Conservation (phyloP, 768 basidiomycete genomes). For the Boletus huronensis region DNA sequence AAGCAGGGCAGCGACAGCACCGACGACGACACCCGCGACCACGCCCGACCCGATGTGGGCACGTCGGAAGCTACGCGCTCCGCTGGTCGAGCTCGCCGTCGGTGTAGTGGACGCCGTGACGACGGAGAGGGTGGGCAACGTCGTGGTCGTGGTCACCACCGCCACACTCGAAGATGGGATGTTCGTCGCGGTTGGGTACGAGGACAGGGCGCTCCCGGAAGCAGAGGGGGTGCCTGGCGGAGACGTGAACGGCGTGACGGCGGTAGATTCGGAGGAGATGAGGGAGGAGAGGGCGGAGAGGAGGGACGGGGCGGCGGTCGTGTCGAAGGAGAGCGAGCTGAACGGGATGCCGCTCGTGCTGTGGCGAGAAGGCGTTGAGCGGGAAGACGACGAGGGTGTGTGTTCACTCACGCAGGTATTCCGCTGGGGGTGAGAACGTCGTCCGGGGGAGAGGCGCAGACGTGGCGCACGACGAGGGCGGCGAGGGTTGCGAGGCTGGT, state of each 20-base stretch:
- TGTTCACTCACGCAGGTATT: constrained; percentile 22
- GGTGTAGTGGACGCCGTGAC: background rate
- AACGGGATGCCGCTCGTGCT: constrained; percentile 25
- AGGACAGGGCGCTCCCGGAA: background rate
- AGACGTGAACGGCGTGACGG: constrained; percentile 8
- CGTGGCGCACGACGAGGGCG: constrained; percentile 5
- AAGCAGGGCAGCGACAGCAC: constrained; percentile 5
- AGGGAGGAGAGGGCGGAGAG: constrained; percentile 24
- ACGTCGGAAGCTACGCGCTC: background rate
- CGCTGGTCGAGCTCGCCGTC: constrained; percentile 10
- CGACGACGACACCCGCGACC: constrained; percentile 1
- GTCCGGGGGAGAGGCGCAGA: constrained; percentile 5
- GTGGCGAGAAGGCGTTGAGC: no score
- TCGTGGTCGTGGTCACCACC: background rate
- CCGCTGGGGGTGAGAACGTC: constrained; percentile 11
- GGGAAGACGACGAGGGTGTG: no score
- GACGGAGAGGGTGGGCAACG: background rate
- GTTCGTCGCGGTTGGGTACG: background rate
- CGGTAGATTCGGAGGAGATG: constrained; percentile 26
- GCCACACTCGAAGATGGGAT: background rate
- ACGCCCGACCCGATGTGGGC: background rate
- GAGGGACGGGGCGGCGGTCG: constrained; percentile 17
- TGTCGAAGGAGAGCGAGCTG: constrained; percentile 20
- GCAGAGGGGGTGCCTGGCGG: background rate
- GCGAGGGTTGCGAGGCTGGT: constrained; percentile 2